Percentiles rank a stretch among this genome's conserved stretches.
Conservation (phyloP, 1,284 basidiomycete genomes). For the Rhodotorula glutinis region DNA sequence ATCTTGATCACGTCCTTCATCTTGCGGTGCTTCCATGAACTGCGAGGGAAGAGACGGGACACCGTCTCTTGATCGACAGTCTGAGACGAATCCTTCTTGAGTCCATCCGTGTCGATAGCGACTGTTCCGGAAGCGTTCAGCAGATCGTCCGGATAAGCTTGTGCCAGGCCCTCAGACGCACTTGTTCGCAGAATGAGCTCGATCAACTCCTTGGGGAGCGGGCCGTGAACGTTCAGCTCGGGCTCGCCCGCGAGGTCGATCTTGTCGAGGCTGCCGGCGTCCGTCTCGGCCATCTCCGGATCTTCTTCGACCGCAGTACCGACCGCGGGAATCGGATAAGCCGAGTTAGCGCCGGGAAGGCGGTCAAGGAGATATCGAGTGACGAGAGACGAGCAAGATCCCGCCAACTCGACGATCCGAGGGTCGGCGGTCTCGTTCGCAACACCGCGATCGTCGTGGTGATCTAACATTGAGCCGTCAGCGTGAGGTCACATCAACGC, state of each 20-base stretch:
- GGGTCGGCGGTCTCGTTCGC: constrained; percentile 43
- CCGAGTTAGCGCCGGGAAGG: constrained; percentile 16
- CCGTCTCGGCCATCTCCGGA: too few species aligned
- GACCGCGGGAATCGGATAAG: background rate
- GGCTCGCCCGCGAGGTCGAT: background rate
- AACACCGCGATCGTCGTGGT: constrained; percentile 46
- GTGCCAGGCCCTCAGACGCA: too few species aligned
- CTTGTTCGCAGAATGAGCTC: constrained; percentile 40
- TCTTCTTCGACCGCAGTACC: too few species aligned
- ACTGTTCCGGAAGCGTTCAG: constrained; percentile 5
- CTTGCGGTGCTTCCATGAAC: constrained; percentile 22
- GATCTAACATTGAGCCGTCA: constrained; percentile 44
- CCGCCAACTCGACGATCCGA: constrained; percentile 44
- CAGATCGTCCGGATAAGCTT: too few species aligned
- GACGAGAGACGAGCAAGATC: constrained; percentile 47
- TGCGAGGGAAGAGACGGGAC: constrained; percentile 25
- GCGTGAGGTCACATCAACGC: background rate
- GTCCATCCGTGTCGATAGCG: constrained; percentile 37
- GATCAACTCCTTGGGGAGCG: constrained; percentile 34
- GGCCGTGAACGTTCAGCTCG: background rate
- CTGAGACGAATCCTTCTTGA: constrained; percentile 23
- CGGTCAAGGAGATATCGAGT: constrained; percentile 37
- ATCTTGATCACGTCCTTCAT: constrained; percentile 41
- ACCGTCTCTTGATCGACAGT: constrained; percentile 28
- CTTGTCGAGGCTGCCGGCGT: too few species aligned